A percentile compares a stretch with the other conserved stretches of the same genome.
Conservation (phyloP, 2,329 filamentous ascomycete genomes). For the Raffaelea arxii region DNA sequence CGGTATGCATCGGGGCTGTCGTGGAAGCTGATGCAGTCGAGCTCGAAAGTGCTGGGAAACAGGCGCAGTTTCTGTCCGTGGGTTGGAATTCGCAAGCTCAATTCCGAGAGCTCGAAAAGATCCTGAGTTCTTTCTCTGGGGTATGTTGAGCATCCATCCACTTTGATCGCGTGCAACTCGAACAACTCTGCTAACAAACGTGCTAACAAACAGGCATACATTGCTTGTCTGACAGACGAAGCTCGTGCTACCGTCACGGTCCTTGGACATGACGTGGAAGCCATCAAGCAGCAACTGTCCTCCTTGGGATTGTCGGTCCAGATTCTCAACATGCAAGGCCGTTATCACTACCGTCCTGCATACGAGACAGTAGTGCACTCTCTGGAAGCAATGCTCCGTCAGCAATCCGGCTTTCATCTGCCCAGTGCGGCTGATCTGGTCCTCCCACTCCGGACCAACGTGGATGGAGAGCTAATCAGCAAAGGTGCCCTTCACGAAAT, state of each 20-base stretch:
- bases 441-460: constrained; percentile 17
- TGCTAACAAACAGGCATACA: too few species aligned
- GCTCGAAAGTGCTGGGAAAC: not conserved
- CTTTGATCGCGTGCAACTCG: too few species aligned
- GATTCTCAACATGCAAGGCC: not conserved
- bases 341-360: not conserved
- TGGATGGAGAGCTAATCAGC: constrained; percentile 17
- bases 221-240: constrained; percentile 27
- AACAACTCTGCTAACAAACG: too few species aligned
- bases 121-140: constrained; percentile 11
- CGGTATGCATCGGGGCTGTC: constrained; percentile 25
- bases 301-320: not conserved
- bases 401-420: constrained; percentile 17
- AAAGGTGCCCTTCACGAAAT: too few species aligned
- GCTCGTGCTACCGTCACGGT: constrained; percentile 25
- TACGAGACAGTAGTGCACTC: too few species aligned
- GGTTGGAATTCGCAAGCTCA: not conserved
- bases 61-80: not conserved
- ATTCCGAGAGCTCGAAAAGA: not conserved
- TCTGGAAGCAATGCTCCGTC: too few species aligned
- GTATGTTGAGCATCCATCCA: not conserved
- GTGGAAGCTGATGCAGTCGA: constrained; percentile 24
- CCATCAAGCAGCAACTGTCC: constrained; percentile 19
- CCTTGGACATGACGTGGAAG: constrained; percentile 20
- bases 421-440: constrained; percentile 19